These are phyloP conservation scores for Fagopyrum homotropicum DNA, from an alignment of 148 eudicot genomes.

Conservation along the genomic window DNA sequence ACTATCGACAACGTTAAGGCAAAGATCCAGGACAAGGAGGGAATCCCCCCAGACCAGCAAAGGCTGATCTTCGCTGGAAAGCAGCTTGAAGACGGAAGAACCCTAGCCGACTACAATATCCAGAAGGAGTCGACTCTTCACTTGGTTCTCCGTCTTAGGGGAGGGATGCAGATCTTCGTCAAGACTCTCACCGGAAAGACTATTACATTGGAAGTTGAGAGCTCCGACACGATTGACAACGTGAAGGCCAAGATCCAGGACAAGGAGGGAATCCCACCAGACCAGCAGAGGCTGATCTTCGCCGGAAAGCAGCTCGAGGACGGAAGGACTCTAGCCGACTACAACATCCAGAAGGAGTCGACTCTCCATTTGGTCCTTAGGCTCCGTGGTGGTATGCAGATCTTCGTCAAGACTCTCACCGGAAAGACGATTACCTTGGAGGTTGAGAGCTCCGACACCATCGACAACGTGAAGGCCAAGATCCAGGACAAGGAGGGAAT, in stretches of 20 bases:
- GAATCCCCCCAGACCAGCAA: too few species aligned
- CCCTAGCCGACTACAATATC: constrained; percentile 9
- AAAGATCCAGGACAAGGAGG: too few species aligned
- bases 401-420: constrained; percentile 14
- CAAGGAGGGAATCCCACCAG: constrained; percentile 24
- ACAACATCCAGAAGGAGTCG: constrained; percentile 6
- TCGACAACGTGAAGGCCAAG: constrained; percentile 14
- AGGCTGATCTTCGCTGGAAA: constrained; percentile 13
- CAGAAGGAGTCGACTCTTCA: constrained; percentile 4
- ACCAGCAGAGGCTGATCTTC: constrained; percentile 23
- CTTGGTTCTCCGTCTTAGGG: not conserved
- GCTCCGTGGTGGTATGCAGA: not conserved
- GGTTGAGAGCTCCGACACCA: constrained; percentile 14
- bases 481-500: constrained; percentile 23
- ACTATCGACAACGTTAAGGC: too few species aligned
- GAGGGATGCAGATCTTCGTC: not conserved
- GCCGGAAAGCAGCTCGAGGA: constrained; percentile 24
- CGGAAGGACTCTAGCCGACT: constrained; percentile 17
- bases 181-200: not conserved
- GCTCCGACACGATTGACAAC: too few species aligned
- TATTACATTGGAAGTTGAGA: not conserved
- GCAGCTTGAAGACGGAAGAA: constrained; percentile 22
- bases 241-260: not conserved
- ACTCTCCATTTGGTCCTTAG: not conserved
- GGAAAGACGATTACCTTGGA: constrained; percentile 13